Evolutionary conservation across 495 filamentous ascomycete species (phyloP).

Genomic region (Annulohypoxylon nitens): DNA sequence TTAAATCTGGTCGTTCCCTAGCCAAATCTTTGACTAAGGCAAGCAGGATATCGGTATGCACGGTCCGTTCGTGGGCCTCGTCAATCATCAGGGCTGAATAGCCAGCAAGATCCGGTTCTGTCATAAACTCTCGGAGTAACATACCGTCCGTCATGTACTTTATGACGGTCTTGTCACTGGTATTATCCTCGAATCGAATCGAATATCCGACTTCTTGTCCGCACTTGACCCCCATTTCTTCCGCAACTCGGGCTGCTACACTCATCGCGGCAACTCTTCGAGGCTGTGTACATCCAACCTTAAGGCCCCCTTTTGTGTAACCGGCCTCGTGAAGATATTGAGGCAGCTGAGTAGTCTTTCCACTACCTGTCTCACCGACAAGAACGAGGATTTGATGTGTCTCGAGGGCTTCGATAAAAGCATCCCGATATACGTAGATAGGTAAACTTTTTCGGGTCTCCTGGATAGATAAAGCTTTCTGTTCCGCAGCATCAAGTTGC

Average conservation of each 20-base stretch:
- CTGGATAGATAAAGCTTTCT: constrained; percentile 85
- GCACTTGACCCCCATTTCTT: constrained; percentile 91
- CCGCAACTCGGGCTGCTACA: constrained; percentile 92
- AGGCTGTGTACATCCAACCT: constrained; percentile 87
- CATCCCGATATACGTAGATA: constrained; percentile 84
- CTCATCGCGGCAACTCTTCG: constrained; percentile 96
- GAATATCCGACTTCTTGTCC: constrained; percentile 96
- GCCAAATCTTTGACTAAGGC: constrained; percentile 94
- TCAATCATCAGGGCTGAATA: constrained; percentile 97
- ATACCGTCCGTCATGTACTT: constrained; percentile 99
- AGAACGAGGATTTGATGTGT: constrained; percentile 85
- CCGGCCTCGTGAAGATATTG: constrained; percentile 93
- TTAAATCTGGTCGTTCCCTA: constrained; percentile 85
- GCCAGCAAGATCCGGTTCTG: constrained; percentile 85
- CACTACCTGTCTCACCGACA: constrained; percentile 89
- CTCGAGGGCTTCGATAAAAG: constrained; percentile 77
- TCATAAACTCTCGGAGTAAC: constrained; percentile 91
- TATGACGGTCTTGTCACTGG: constrained; percentile 90
- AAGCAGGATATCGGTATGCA: constrained; percentile 91
- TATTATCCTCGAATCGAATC: constrained; percentile 95
- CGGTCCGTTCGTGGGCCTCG: constrained; percentile 94
- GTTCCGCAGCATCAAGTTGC: constrained; percentile 87
- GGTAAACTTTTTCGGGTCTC: constrained; percentile 92
- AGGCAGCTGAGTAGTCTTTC: constrained; percentile 90
- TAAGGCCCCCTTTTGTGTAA: constrained; percentile 81